A percentile compares a stretch with the other conserved stretches of the same genome.
phyloP scores from a whole-genome alignment of 2,329 filamentous ascomycete species.

The Xenoacremonium recifei region DNA sequence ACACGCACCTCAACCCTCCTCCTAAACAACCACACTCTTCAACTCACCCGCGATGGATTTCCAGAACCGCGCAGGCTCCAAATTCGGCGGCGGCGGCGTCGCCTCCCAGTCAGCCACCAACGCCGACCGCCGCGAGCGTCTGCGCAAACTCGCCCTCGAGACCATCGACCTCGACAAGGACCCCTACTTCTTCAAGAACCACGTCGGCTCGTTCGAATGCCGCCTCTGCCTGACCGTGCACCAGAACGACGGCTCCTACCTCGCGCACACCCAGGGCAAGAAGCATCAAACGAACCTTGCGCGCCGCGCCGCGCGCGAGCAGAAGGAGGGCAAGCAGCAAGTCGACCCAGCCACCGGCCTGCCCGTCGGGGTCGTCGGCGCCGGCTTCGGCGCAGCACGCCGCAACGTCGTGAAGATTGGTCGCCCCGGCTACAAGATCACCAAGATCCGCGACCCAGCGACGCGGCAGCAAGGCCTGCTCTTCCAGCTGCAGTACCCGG shows the following conservation, averaged over 20 bases:
- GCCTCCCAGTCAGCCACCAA: constrained; percentile 92
- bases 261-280: constrained; percentile 95
- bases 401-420: constrained; percentile 93
- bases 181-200: constrained; percentile 99
- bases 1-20: constrained; percentile 7
- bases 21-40: not conserved
- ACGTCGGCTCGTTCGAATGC: constrained; percentile 97
- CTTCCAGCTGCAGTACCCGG: constrained; percentile 96
- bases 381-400: constrained; percentile 66
- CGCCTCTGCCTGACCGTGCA: constrained; percentile 95
- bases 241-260: constrained; percentile 98
- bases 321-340: constrained; percentile 77
- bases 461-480: constrained; percentile 85
- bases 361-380: constrained; percentile 68
- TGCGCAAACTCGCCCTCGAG: constrained; percentile 96
- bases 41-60: constrained; percentile 55
- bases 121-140: constrained; percentile 93
- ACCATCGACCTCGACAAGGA: constrained; percentile 99
- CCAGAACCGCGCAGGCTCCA: constrained; percentile 93
- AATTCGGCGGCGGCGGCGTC: constrained; percentile 96
- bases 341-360: constrained; percentile 67
- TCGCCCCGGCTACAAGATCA: constrained; percentile 95
- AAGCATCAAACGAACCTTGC: constrained; percentile 99
- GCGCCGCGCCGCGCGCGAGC: constrained; percentile 90
- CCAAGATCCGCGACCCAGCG: constrained; percentile 86